Conservation (phyloP, 805 yeast species). For the Wickerhamomyces chambardii region DNA sequence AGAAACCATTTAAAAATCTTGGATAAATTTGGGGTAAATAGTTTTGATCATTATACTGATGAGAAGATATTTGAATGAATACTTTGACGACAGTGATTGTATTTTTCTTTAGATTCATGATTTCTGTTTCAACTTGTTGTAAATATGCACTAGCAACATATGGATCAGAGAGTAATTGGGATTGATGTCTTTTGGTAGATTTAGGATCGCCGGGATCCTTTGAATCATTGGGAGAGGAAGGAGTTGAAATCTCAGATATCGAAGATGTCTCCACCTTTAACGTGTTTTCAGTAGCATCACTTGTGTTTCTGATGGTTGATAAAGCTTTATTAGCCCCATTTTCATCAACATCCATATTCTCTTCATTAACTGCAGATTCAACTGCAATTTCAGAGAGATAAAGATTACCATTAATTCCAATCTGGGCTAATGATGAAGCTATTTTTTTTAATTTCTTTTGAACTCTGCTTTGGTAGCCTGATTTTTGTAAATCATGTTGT, state of each 20-base stretch:
- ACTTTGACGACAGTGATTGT: conserved; percentile 20
- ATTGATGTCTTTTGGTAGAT: conserved; percentile 1
- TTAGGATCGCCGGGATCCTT: conserved; percentile 3
- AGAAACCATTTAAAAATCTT: conserved; percentile 53
- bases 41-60: conserved; percentile 18
- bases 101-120: conserved; percentile 23
- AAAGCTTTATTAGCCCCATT: not conserved
- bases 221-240: conserved; percentile 1
- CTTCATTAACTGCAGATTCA: conserved; percentile 2
- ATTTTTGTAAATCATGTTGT: conserved; percentile 37
- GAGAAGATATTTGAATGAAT: conserved; percentile 18
- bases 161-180: conserved; percentile 3
- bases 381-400: conserved; percentile 30
- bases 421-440: conserved; percentile 46
- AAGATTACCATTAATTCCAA: conserved; percentile 57
- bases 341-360: not conserved
- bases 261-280: conserved; percentile 4
- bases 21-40: conserved; percentile 59
- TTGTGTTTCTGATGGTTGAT: conserved; percentile 3
- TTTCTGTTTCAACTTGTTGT: conserved; percentile 29
- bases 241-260: conserved; percentile 2
- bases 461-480: conserved; percentile 37
- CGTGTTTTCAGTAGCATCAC: conserved; percentile 16
- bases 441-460: conserved; percentile 42
- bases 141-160: conserved; percentile 18